Percentiles rank a stretch among this genome's conserved stretches.
Conservation (phyloP, 176 grass and related monocot genomes). For the Tuctoria greenei region DNA sequence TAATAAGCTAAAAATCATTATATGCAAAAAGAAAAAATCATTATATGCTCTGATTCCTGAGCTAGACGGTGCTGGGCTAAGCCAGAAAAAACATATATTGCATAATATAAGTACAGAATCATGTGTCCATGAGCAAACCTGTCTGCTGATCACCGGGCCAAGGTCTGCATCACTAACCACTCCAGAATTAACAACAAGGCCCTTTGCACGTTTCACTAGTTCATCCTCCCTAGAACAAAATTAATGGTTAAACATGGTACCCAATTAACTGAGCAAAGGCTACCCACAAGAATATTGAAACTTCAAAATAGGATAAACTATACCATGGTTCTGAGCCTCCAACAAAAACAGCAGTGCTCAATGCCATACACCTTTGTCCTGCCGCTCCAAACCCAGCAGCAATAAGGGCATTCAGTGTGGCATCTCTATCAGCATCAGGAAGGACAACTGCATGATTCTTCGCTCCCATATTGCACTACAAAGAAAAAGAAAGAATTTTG, state of each 20-base stretch:
- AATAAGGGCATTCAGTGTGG: slow-evolving; percentile 78
- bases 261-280: background rate
- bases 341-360: slow-evolving; percentile 96
- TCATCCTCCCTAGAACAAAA: slow-evolving; percentile 75
- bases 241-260: slow-evolving; percentile 6
- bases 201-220: slow-evolving; percentile 58
- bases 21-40: slow-evolving; percentile 1
- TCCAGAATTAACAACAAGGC: slow-evolving; percentile 80
- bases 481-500: slow-evolving; percentile 26
- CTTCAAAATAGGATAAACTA: slow-evolving; percentile 30
- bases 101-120: background rate
- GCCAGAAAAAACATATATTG: background rate
- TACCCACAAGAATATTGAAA: background rate
- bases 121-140: slow-evolving; percentile 47
- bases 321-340: slow-evolving; percentile 94
- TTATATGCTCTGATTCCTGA: background rate
- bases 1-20: background rate
- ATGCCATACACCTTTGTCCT: slow-evolving; percentile 98
- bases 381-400: slow-evolving; percentile 99
- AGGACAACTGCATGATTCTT: slow-evolving; percentile 97
- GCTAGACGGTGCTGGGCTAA: background rate
- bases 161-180: slow-evolving; percentile 67
- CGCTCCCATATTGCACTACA: slow-evolving; percentile 95
- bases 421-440: slow-evolving; percentile 86
- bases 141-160: slow-evolving; percentile 90